phyloP scores from a whole-genome alignment of 768 basidiomycete species.

The Polyporus arcularius region DNA sequence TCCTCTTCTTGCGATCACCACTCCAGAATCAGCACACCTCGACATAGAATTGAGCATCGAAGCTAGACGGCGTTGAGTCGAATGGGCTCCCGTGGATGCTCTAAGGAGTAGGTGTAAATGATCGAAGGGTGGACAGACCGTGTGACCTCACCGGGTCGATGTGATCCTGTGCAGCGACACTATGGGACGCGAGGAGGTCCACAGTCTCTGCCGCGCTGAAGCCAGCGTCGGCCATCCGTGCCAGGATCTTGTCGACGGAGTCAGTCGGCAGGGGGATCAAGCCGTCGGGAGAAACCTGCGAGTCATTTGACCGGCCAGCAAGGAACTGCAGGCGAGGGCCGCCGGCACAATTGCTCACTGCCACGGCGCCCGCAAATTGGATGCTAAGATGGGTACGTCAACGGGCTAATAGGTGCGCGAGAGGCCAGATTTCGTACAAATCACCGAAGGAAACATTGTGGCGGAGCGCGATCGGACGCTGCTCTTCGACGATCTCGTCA shows the following conservation, averaged over 20 bases:
- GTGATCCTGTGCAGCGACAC: conserved; percentile 25
- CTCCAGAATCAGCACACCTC: conserved; percentile 14
- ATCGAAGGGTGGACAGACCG: conserved; percentile 21
- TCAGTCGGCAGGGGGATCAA: conserved; percentile 23
- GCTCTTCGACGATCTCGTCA: conserved; percentile 33
- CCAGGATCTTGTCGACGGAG: conserved; percentile 12
- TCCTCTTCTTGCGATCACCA: neutral
- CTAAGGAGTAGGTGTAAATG: conserved; percentile 14
- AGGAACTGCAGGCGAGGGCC: conserved; percentile 28
- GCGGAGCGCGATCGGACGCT: conserved; percentile 10
- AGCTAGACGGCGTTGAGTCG: conserved; percentile 29
- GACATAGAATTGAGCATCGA: conserved; percentile 31
- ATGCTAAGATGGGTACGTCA: conserved; percentile 21
- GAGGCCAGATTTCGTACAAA: conserved; percentile 2
- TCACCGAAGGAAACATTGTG: conserved; percentile 16
- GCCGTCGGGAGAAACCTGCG: conserved; percentile 17
- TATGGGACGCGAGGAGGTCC: conserved; percentile 26
- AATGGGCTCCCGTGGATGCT: conserved; percentile 26
- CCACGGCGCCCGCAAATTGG: conserved; percentile 33
- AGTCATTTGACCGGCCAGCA: conserved; percentile 26
- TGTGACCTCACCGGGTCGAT: conserved; percentile 20
- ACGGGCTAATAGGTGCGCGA: neutral
- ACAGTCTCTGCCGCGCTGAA: conserved; percentile 11
- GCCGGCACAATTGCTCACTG: conserved; percentile 26
- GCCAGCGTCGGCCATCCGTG: conserved; percentile 8